Evolutionary conservation across 2,329 filamentous ascomycete genomes (phyloP).

Genomic region (Phaeosphaeriaceae sp.): DNA sequence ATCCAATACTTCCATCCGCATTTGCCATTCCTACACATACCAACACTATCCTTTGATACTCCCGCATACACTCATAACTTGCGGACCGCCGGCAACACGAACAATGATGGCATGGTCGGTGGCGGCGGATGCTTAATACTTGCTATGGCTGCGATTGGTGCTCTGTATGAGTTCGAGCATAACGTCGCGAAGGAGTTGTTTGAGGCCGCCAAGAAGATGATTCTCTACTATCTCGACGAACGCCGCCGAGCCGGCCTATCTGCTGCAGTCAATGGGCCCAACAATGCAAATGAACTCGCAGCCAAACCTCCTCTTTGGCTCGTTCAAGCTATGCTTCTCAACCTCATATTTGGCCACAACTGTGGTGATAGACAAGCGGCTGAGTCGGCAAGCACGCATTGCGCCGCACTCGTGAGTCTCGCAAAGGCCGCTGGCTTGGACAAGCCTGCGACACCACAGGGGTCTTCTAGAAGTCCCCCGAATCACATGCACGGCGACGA

Average conservation of each 20-base stretch:
- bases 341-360: conserved; percentile 94
- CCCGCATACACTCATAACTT: conserved; percentile 69
- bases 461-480: conserved; percentile 25
- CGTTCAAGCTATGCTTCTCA: conserved; percentile 95
- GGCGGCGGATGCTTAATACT: conserved; percentile 87
- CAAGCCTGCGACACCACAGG: conserved; percentile 51
- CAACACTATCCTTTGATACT: conserved; percentile 89
- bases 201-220: conserved; percentile 94
- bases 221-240: conserved; percentile 90
- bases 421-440: conserved; percentile 86
- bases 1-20: conserved; percentile 93
- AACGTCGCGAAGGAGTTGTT: conserved; percentile 84
- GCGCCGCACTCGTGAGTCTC: conserved; percentile 87
- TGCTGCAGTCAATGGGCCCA: conserved; percentile 63
- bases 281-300: conserved; percentile 63
- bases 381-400: conserved; percentile 92
- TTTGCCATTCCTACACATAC: conserved; percentile 90
- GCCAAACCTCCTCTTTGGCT: conserved; percentile 88
- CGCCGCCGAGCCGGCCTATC: conserved; percentile 84
- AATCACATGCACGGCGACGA: conserved; percentile 60
- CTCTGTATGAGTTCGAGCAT: conserved; percentile 86
- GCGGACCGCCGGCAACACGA: conserved; percentile 65
- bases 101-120: conserved; percentile 66
- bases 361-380: conserved; percentile 90
- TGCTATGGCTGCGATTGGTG: conserved; percentile 86